phyloP scores from a whole-genome alignment of 1,284 basidiomycete species.

The Malassezia pachydermatis region DNA sequence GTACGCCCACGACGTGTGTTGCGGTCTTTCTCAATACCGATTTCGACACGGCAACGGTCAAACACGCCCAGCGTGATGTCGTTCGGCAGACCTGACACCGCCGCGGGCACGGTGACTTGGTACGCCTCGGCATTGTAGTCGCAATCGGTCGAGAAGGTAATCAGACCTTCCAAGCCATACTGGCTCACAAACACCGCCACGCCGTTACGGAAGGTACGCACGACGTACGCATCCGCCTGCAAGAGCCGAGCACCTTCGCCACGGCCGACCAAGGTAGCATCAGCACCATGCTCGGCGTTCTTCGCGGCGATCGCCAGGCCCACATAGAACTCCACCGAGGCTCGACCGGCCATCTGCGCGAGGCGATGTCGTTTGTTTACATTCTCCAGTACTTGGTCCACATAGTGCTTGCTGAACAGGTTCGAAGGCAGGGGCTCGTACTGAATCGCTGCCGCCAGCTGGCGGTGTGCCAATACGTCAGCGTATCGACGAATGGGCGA shows the following conservation, averaged over 20 bases:
- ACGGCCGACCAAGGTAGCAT: slow-evolving; percentile 42
- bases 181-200: slow-evolving; percentile 87
- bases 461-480: slow-evolving; percentile 90
- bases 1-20: slow-evolving; percentile 88
- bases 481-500: slow-evolving; percentile 30
- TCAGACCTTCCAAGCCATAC: slow-evolving; percentile 84
- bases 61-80: slow-evolving; percentile 56
- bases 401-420: slow-evolving; percentile 76
- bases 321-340: slow-evolving; percentile 94
- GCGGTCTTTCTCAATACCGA: slow-evolving; percentile 84
- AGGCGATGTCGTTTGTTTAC: slow-evolving; percentile 87
- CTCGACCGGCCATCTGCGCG: slow-evolving; percentile 91
- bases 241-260: slow-evolving; percentile 28
- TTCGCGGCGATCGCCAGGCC: slow-evolving; percentile 65
- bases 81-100: slow-evolving; percentile 21
- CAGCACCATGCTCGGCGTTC: slow-evolving; percentile 54
- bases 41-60: slow-evolving; percentile 78
- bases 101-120: slow-evolving; percentile 61
- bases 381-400: slow-evolving; percentile 74
- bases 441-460: slow-evolving; percentile 79
- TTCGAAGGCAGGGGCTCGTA: slow-evolving; percentile 72
- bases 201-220: slow-evolving; percentile 86
- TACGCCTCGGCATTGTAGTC: slow-evolving; percentile 87
- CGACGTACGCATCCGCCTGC: slow-evolving; percentile 65
- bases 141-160: slow-evolving; percentile 79